These are phyloP conservation scores for Claviceps fusiformis DNA, from an alignment of 2,329 filamentous ascomycete species.

Conservation along the genomic window DNA sequence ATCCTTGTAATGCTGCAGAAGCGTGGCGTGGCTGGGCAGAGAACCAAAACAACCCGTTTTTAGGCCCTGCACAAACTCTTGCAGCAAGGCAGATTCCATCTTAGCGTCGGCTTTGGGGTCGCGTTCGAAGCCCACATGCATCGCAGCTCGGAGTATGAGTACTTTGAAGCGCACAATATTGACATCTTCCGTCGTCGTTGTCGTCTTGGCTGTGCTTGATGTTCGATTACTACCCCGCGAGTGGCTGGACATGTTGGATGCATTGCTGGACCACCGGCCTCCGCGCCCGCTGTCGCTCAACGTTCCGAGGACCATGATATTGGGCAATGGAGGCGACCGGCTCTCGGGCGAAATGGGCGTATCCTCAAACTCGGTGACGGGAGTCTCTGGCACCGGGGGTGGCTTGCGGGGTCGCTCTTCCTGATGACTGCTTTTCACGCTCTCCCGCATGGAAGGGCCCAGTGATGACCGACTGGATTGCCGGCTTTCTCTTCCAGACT, in stretches of 20 bases:
- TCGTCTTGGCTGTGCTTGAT: conserved; percentile 59
- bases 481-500: conserved; percentile 32
- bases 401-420: conserved; percentile 37
- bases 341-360: conserved; percentile 72
- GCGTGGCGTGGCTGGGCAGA: conserved; percentile 51
- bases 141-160: conserved; percentile 70
- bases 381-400: conserved; percentile 62
- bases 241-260: conserved; percentile 66
- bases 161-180: conserved; percentile 67
- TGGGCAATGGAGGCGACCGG: conserved; percentile 60
- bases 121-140: conserved; percentile 69
- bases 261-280: conserved; percentile 69
- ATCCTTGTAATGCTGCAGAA: conserved; percentile 70
- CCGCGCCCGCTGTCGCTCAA: conserved; percentile 43
- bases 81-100: conserved; percentile 41
- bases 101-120: conserved; percentile 32
- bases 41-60: conserved; percentile 68
- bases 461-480: conserved; percentile 37
- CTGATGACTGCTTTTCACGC: conserved; percentile 29
- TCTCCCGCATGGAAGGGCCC: conserved; percentile 36
- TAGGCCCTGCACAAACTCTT: conserved; percentile 63
- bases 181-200: conserved; percentile 55
- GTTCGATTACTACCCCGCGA: conserved; percentile 56
- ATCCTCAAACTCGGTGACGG: conserved; percentile 91
- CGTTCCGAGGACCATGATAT: conserved; percentile 77